These are phyloP conservation scores for Eremothecium coryli DNA, from an alignment of 1,139 yeast species.

Conservation along the genomic window DNA sequence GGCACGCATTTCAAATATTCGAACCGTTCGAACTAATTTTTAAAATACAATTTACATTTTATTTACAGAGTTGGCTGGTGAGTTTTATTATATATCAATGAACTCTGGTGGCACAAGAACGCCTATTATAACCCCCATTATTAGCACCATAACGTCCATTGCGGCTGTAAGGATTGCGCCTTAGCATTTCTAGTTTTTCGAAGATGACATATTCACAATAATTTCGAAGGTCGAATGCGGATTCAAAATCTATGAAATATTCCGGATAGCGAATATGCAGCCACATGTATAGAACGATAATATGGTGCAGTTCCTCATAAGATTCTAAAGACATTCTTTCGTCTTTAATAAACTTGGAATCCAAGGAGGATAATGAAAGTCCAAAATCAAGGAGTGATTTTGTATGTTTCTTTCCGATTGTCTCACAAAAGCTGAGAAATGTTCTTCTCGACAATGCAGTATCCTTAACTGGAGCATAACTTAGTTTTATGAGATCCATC, in stretches of 20 bases:
- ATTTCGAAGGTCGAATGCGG: constrained; percentile 60
- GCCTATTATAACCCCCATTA: too few species aligned
- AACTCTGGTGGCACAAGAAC: too few species aligned
- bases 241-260: constrained; percentile 63
- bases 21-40: too few species aligned
- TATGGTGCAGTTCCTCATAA: constrained; percentile 63
- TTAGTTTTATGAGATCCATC: constrained; percentile 47
- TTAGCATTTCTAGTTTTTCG: constrained; percentile 41
- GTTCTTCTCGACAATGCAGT: constrained; percentile 26
- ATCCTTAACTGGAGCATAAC: constrained; percentile 48
- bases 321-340: constrained; percentile 37
- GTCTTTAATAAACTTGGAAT: constrained; percentile 19
- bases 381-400: constrained; percentile 28
- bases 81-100: too few species aligned
- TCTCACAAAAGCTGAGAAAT: constrained; percentile 26
- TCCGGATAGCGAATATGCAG: constrained; percentile 79
- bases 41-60: too few species aligned
- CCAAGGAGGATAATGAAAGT: constrained; percentile 26
- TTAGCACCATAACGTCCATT: too few species aligned
- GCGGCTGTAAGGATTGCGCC: constrained; percentile 27
- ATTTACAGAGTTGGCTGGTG: too few species aligned
- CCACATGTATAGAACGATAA: constrained; percentile 72
- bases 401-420: constrained; percentile 28
- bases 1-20: too few species aligned
- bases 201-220: constrained; percentile 57